A percentile compares a stretch with the other conserved stretches of the same genome.
phyloP scores from a whole-genome alignment of 768 basidiomycete species.

The Leccinum aurantiacum region DNA sequence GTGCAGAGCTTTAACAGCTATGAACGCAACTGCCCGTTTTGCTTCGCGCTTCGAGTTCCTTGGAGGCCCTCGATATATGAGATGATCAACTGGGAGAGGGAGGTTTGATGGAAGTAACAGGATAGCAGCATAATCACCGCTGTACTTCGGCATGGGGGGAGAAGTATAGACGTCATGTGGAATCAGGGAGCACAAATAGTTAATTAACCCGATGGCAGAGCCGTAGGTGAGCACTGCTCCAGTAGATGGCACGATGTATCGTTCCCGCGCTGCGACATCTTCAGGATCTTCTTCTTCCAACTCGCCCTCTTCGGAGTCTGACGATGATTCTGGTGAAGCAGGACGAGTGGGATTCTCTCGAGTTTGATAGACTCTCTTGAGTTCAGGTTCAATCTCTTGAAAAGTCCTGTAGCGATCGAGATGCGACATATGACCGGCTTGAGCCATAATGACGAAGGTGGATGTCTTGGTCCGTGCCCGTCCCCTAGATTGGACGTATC shows the following conservation, averaged over 20 bases:
- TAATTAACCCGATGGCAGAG: constrained; percentile 67
- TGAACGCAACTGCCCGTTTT: constrained; percentile 78
- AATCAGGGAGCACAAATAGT: constrained; percentile 75
- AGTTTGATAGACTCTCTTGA: constrained; percentile 61
- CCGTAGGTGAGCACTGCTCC: constrained; percentile 81
- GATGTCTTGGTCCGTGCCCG: constrained; percentile 76
- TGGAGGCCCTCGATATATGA: constrained; percentile 57
- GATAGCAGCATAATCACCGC: constrained; percentile 54
- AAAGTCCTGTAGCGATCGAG: constrained; percentile 59
- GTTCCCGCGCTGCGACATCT: constrained; percentile 67
- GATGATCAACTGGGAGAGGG: constrained; percentile 53
- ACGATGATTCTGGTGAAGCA: constrained; percentile 24
- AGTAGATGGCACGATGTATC: constrained; percentile 68
- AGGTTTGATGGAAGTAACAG: constrained; percentile 69
- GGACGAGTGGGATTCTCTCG: constrained; percentile 39
- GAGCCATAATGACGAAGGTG: constrained; percentile 80
- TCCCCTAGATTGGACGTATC: constrained; percentile 88
- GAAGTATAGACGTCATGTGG: constrained; percentile 71
- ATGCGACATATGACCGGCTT: constrained; percentile 54
- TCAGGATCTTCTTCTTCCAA: constrained; percentile 48
- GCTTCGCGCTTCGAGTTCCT: constrained; percentile 76
- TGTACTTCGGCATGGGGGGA: constrained; percentile 57
- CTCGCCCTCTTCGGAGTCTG: constrained; percentile 35
- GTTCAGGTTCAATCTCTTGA: constrained; percentile 59
- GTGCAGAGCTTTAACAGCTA: constrained; percentile 69